Evolutionary conservation across 345 rosid species (phyloP).

Genomic region (Euphorbia tirucalli): DNA sequence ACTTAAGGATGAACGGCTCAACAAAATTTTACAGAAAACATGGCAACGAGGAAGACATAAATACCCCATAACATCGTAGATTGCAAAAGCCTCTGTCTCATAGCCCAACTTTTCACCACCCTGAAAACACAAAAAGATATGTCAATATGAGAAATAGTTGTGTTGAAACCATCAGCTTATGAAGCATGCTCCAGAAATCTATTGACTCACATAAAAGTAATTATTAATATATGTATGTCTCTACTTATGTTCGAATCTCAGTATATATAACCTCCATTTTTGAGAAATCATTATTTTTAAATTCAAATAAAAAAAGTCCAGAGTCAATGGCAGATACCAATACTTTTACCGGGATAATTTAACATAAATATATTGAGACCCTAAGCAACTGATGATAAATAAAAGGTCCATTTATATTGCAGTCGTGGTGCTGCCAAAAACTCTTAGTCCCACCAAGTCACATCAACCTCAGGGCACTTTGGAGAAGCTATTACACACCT

Average conservation of each 20-base stretch:
- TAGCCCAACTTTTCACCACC: conserved; percentile 68
- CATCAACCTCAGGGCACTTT: neutral
- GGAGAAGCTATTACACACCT: neutral
- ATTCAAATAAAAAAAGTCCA: neutral
- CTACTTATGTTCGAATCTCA: neutral
- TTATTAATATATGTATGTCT: neutral
- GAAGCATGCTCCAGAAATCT: neutral
- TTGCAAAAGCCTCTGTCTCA: conserved; percentile 89
- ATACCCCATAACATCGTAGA: conserved; percentile 90
- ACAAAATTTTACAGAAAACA: conserved; percentile 7
- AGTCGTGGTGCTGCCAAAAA: neutral
- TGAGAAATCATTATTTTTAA: neutral
- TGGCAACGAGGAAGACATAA: conserved; percentile 15
- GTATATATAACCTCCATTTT: neutral
- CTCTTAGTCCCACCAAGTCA: neutral
- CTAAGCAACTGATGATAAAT: neutral
- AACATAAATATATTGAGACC: neutral
- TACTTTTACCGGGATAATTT: neutral
- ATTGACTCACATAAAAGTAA: neutral
- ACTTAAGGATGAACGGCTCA: neutral
- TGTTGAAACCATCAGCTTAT: neutral
- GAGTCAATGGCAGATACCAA: neutral
- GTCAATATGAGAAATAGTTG: neutral
- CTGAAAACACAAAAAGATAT: conserved; percentile 34
- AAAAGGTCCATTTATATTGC: neutral